Evolutionary conservation across 345 rosid species (phyloP), one percentile per base, ranked within the genome.

Genomic region (Leavenworthia alabamica): DNA sequence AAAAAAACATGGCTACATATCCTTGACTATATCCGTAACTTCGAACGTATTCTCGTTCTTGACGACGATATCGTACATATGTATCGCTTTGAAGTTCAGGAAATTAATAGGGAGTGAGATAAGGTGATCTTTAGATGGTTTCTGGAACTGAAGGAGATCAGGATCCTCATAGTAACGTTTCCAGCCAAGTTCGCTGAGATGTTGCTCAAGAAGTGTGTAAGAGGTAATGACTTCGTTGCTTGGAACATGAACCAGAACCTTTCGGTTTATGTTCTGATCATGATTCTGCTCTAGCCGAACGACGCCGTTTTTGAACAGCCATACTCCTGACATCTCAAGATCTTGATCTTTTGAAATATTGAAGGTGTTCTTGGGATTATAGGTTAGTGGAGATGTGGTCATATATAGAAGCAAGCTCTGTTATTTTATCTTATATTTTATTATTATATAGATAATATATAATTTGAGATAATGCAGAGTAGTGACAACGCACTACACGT

Each of bases 1-100:
- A n/a, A n/a, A n/a, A n/a, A n/a, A n/a, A 22, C 20, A 44, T 43
- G 31, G 22, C 31, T 78, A 81, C 77, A 73, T 59, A 12, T 86
- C 86, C 48, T 82, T 78, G 6, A n/a, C n/a, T n/a, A n/a, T n/a
- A n/a, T n/a, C n/a, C n/a, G n/a, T n/a, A n/a, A 90, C 95, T 70
- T 86, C 77, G 35, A 90, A 90, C 63, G 74, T 23, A 68, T 80
- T 79, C 6, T 84, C 85, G 58, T 82, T 86, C 55, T 90, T 85
- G 55, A 85, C 85, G 36, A 90, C 90, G 67, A 90, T 87, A 53
- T 90, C 95, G 50, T 70, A 87, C 97, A 90, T 90, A 70, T 90
- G 90, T 71, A 80, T 66, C 75, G 86, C 57, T 62, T 79, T 85
- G 79, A 90, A 78, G 77, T 51, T 82, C 76, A 12, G 67, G 59